Base-by-base conservation (phyloP, 2,329 filamentous ascomycete species). In the Verticillium isaacii region DNA sequence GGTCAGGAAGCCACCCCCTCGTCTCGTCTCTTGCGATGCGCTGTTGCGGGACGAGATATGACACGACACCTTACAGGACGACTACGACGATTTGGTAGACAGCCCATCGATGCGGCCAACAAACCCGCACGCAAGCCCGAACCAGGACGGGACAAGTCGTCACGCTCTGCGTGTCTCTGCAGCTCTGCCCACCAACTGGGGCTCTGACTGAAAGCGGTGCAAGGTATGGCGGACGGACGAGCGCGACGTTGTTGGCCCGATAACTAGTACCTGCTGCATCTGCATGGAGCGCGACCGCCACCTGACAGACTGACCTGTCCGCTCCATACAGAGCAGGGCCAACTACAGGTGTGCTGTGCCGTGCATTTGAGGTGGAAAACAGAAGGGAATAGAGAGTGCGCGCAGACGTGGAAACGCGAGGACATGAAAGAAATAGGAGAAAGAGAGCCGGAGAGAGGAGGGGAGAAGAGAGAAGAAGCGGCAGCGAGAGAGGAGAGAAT, bases 191-290 rank as follows among this genome's bases (percentile, higher is more conserved):
- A 11, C 45, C 45, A 12, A 25, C 45, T 52, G 19, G 19, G 45
- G 45, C 45, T 11, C 45, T 52, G 45, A 52, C 19, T 12, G 45
- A 52, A 19, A 52, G 45, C 12, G n/a, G 19, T 52, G 45, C n/a
- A 36, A 36, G 34, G 34, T 36, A 52, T 23, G 19, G 45, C 45
- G 23, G 45, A 52, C 45, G 23, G 45, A 52, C 45, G 45, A 52
- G 45, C 45, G 45, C 45, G 19, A 52, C 45, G 45, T 25, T 52
- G 45, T 52, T 58, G 57, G 57, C 57, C 57, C 57, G 57, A 58
- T 50, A 58, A 7, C 36, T 34, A 58, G 57, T 58, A 58, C 57
- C 57, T 58, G 45, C 45, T 52, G 45, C 45, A 52, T 23, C 45
- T 52, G 57, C 57, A 50, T 58, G 36, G 57, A 45, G 39, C 39